Evolutionary conservation across 2,329 filamentous ascomycete species (phyloP), one percentile per base, ranked within the genome.

Genomic region (Xylariaceae sp.): DNA sequence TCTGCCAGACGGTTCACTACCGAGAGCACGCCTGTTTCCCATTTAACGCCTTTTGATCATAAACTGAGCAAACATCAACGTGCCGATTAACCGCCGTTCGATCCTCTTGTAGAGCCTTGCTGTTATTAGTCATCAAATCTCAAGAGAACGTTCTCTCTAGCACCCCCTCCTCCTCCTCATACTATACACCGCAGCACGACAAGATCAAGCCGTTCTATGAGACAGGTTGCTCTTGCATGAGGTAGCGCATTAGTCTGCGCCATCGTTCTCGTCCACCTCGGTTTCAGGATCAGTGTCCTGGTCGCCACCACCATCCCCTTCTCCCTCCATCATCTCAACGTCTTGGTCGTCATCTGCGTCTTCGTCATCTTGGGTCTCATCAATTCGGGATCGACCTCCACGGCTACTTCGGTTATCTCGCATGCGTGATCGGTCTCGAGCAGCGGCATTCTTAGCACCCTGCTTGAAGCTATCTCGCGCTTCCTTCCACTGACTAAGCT

Each of bases 401-500:
- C 59, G 51, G 45, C 59, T 51, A 12, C 55, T 48, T 32, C 58
- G 52, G 39, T 37, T 49, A 0, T 58, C 50, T 34, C 60, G 48
- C 48, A 59, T 60, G 52, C 68, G 65, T 61, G 68, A 60, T 56
- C 62, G 67, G 35, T 66, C 61, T 29, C 71, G 67, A 32, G 58
- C 60, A 40, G 60, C 51, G n/a, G 65, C 61, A 7, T 61, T 61
- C 60, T 69, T 69, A 37, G 56, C 54, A 35, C 61, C 55, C 47
- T 67, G 67, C 52, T 71, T 69, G 58, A 68, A 71, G 29, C 61
- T 71, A 40, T 72, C 72, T 60, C 73, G 73, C n/a, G 72, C 71
- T 66, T 74, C 72, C 59, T 75, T 71, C 66, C 74, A 74, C 60
- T 72, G 68, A 41, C 55, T 67, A 41, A 73, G 62, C 51, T 71